Conservation (phyloP, 163 green algal genomes). For the Chlamydomonas reinhardtii region DNA sequence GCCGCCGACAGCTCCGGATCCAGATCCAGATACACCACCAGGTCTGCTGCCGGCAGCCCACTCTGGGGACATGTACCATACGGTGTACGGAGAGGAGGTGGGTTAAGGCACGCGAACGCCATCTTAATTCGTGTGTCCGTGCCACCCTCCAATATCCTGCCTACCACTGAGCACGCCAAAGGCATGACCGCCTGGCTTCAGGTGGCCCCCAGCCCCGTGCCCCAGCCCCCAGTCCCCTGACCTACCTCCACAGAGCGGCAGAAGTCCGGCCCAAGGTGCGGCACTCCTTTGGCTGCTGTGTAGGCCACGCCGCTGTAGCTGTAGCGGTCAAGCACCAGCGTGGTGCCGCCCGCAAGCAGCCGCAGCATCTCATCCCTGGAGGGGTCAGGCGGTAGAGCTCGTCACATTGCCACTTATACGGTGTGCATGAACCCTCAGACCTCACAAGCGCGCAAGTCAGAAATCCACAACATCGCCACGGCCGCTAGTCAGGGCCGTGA, state of each 20-base stretch:
- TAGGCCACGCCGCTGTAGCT: constrained; percentile 94
- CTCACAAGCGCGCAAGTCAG: too few relatives aligned
- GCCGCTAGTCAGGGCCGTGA: too few relatives aligned
- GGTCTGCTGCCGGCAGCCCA: constrained; percentile 90
- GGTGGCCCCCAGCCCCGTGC: too few relatives aligned
- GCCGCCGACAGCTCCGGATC: constrained; percentile 69
- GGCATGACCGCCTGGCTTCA: too few relatives aligned
- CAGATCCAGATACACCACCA: constrained; percentile 89
- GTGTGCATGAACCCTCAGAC: not conserved
- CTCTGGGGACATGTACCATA: constrained; percentile 58
- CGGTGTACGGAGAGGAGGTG: too few relatives aligned
- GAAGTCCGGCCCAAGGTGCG: constrained; percentile 64
- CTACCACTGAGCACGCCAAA: too few relatives aligned
- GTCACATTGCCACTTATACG: too few relatives aligned
- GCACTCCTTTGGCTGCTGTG: constrained; percentile 88
- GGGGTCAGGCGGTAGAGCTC: too few relatives aligned
- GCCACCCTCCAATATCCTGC: too few relatives aligned
- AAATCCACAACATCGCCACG: too few relatives aligned
- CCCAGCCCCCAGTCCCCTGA: not conserved
- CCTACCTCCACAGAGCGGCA: constrained; percentile 58
- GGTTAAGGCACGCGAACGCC: too few relatives aligned
- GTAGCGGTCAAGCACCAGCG: constrained; percentile 96
- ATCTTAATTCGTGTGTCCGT: too few relatives aligned
- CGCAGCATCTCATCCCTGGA: constrained; percentile 72
- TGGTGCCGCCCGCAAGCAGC: constrained; percentile 82